Base-by-base conservation (phyloP, 1,284 basidiomycete species). In the Cutaneotrichosporon cutaneum region DNA sequence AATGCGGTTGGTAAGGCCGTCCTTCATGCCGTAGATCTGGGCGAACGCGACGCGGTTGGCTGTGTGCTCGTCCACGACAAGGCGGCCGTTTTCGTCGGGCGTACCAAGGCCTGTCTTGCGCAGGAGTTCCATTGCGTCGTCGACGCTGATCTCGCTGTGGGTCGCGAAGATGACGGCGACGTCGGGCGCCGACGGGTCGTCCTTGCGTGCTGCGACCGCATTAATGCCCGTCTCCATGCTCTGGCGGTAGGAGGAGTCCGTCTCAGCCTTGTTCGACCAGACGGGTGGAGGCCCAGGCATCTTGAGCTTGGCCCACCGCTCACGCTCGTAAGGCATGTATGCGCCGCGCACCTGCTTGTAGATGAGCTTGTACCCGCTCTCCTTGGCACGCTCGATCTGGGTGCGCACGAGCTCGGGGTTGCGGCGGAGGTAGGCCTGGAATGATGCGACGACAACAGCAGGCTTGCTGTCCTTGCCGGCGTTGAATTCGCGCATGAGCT, bases 401-500 rank as follows among this genome's bases (percentile, higher is more conserved):
- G 26, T 30, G 27, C 42, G 9, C 10, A 58, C 13, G 4, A 56
- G 24, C 9, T 44, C 26, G 27, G 39, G 13, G 54, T 56, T 56
- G 8, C 54, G 39, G 9, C 54, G 24, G n/a, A 56, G 39, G n/a
- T 56, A 56, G 16, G 39, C 54, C 24, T 56, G 39, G 27, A 45
- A 27, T 35, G 35, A 52, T 2, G 57, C 57, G 39, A 35, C 36
- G 11, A 58, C 50, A 5, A 58, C 42, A 26, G 48, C 24, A 1
- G 36, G 57, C 18, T 39, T 39, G 16, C 50, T 36, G 4, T 27
- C 9, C 3, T 10, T 18, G 27, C 36, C 36, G 2, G 18, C 44
- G 57, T 58, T 58, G 36, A 58, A 58, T 36, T 58, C 57, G 26
- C 57, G 50, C 57, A 58, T 58, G n/a, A 58, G 50, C 50, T 58